Base-by-base conservation (phyloP, 305 asterid genomes). In the Fraxinus velutina region DNA sequence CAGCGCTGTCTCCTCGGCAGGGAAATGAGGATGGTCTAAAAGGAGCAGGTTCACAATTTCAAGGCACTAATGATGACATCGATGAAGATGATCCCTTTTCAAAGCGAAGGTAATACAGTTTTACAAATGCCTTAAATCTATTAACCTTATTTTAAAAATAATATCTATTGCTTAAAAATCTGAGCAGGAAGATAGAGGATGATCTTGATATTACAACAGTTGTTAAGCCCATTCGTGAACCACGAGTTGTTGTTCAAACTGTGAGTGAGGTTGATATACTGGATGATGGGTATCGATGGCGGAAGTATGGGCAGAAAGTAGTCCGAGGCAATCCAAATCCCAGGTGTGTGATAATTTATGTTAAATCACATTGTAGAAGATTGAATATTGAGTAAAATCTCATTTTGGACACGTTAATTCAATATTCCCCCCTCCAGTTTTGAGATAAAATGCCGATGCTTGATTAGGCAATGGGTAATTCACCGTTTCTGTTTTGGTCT, bases 291-390 rank as follows among this genome's bases (percentile, higher is more conserved):
- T 96, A 96, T 85, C 87, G 97, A 73, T 96, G 99, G 99, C 97
- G 99, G 76, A 96, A 96, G 88, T 96, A 96, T 64, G 99, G 99
- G 70, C 98, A 96, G 89, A 96, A 96, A 85, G 99, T 96, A 42
- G 99, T 96, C 86, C 91, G 98, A 47, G 99, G 98, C 82, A 96
- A 96, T 89, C 99, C 98, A 79, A 96, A 94, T 88, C 99, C 99
- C 52, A 94, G 99, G 99, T 96, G 83, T 80, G 85, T 66, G 52
- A 70, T 70, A 29, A 27, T 70, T 64, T 79, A 6, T 82, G 80
- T 44, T 32, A 81, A 57, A 64, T 66, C 76, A 64, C 34, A 60
- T 75, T 78, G 79, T 84, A 50, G 39, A 80, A 39, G 6, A 37
- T 66, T 50, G 55, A 29, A 27, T 66, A 66, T 66, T 29, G 4